Percentiles rank a stretch among this genome's conserved stretches.
Conservation (phyloP, 1,284 basidiomycete species). For the Bondarzewia mesenterica region DNA sequence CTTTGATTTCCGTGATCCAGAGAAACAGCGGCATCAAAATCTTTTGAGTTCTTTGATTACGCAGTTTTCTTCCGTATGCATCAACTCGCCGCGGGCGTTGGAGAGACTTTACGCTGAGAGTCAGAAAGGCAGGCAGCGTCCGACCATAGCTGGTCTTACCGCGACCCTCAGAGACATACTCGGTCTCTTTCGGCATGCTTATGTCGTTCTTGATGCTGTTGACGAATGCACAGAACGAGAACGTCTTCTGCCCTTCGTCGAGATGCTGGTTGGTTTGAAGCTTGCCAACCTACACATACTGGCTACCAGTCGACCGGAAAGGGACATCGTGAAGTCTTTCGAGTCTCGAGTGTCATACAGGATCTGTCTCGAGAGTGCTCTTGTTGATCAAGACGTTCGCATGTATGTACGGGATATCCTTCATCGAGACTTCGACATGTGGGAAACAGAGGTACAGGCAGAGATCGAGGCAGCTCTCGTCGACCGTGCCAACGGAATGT, state of each 20-base stretch:
- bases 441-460: not conserved
- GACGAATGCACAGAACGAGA: slow-evolving; percentile 4
- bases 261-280: not conserved
- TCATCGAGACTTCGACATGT: not conserved
- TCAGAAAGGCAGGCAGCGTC: not conserved
- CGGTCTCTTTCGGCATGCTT: not conserved
- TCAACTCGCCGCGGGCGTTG: not conserved
- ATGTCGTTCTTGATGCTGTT: slow-evolving; percentile 3
- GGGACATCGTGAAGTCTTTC: not conserved
- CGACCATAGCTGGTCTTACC: not conserved
- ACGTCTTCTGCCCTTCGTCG: not conserved
- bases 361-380: not conserved
- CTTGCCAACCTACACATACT: not conserved
- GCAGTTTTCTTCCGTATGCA: slow-evolving; percentile 1
- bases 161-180: not conserved
- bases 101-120: not conserved
- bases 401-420: not conserved
- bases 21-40: not conserved
- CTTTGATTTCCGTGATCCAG: slow-evolving; percentile 1
- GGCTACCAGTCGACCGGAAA: not conserved
- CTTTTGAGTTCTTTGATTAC: slow-evolving; percentile 1
- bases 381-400: not conserved
- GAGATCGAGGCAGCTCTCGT: not conserved
- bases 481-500: not conserved
- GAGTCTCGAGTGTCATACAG: too few species aligned